Base-by-base conservation (phyloP, 257 asterid genomes). In the Verbascum thapsus region DNA sequence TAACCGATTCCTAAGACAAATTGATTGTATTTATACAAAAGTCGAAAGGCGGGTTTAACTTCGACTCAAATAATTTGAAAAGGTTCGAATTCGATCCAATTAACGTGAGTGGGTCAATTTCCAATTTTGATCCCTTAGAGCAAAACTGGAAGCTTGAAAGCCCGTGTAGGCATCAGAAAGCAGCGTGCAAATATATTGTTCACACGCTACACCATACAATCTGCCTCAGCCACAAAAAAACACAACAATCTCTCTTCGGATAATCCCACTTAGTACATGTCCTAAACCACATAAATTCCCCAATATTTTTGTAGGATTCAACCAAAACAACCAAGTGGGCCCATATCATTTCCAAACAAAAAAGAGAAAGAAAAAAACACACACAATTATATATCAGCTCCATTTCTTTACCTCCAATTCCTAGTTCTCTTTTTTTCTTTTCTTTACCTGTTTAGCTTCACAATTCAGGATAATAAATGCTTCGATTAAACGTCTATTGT, bases 141-240 rank as follows among this genome's bases (percentile, higher is more conserved):
- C n/a, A 12, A 9, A 39, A 3, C 9, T 32, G 38, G 51, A 2
- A 58, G 37, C 37, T 47, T 10, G 17, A 22, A 30, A 13, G 47
- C 74, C 22, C 67, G 70, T 70, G 83, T 32, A 68, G 68, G 37
- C 74, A 64, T 12, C 55, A 64, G 63, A 13, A n/a, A 61, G 34
- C 62, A 53, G 42, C 78, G 76, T 53, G 85, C 66, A 61, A 40
- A 38, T 35, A 52, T 35, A 53, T 53, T 37, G 19, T 58, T 34
- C 69, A 60, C 82, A 70, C 75, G 76, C 49, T 64, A 59, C 72
- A 51, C 34, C 74, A 53, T 63, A 54, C 72, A 48, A 22, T 7
- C 68, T 19, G 58, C 66, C 77, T 56, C 63, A 66, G 61, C 85
- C 91, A 84, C 91, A 81, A 44, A 71, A 52, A 15, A 18, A 4